A percentile compares a stretch with the other conserved stretches of the same genome.
These are phyloP conservation scores for Lasiosphaeria miniovina DNA, from an alignment of 495 filamentous ascomycete species.

Conservation along the genomic window DNA sequence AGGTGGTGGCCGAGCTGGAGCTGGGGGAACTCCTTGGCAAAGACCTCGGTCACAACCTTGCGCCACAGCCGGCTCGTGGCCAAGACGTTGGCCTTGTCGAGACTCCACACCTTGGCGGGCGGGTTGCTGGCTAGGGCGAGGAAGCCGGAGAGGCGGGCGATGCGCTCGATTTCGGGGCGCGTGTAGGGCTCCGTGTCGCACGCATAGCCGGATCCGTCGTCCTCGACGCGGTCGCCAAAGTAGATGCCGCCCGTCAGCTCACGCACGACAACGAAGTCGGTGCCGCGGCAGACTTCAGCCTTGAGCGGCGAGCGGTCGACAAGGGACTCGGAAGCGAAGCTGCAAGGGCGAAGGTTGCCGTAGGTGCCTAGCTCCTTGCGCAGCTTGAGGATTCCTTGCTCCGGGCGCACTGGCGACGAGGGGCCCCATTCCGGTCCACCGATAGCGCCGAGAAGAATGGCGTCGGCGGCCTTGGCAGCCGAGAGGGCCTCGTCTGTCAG, in stretches of 20 bases:
- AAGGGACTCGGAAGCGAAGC: conserved; percentile 87
- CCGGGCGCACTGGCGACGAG: conserved; percentile 80
- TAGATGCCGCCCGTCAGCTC: conserved; percentile 96
- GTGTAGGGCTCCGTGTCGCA: conserved; percentile 90
- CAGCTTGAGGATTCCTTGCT: conserved; percentile 89
- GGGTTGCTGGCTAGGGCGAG: conserved; percentile 78
- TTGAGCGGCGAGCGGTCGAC: conserved; percentile 87
- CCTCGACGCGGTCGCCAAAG: conserved; percentile 90
- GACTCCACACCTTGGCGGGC: conserved; percentile 76
- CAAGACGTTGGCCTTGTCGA: conserved; percentile 98
- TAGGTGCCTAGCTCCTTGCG: conserved; percentile 94
- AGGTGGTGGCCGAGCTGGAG: conserved; percentile 83
- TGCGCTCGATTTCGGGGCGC: conserved; percentile 82
- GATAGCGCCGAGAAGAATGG: conserved; percentile 90
- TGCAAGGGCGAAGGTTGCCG: conserved; percentile 96
- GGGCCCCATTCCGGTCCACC: conserved; percentile 95
- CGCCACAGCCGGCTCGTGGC: conserved; percentile 89
- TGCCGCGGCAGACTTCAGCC: conserved; percentile 77
- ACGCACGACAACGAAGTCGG: conserved; percentile 91
- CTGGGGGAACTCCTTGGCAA: conserved; percentile 83
- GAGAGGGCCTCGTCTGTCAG: conserved; percentile 81
- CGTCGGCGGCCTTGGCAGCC: conserved; percentile 87
- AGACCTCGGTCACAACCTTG: conserved; percentile 77
- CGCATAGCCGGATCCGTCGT: conserved; percentile 74
- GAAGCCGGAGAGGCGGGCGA: conserved; percentile 78